Percentiles rank a stretch among this genome's conserved stretches.
Evolutionary conservation across 495 filamentous ascomycete species (phyloP).

Genomic region (Aspergillus heteromorphus): DNA sequence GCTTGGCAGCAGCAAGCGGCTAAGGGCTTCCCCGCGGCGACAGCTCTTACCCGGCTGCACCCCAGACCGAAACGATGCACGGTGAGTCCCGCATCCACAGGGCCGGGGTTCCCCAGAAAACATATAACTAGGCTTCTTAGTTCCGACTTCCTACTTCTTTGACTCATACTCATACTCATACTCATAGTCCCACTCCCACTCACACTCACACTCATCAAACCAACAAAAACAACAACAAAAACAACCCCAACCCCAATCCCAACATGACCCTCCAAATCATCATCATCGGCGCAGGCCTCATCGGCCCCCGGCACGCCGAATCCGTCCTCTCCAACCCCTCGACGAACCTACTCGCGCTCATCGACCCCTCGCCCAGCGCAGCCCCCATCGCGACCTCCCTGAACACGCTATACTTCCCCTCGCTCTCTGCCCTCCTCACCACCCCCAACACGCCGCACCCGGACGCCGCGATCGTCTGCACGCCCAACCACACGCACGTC

Average conservation of each 20-base stretch:
- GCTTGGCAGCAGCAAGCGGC: too few relatives aligned
- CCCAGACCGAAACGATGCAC: too few relatives aligned
- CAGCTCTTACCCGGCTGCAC: too few relatives aligned
- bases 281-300: constrained; percentile 52
- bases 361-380: constrained; percentile 42
- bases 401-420: constrained; percentile 27
- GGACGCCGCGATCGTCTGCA: constrained; percentile 55
- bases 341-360: constrained; percentile 44
- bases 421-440: constrained; percentile 37
- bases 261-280: constrained; percentile 18
- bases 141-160: too few relatives aligned
- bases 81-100: too few relatives aligned
- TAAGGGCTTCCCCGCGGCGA: too few relatives aligned
- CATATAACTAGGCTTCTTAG: too few relatives aligned
- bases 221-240: not conserved
- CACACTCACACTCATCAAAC: not conserved
- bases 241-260: not conserved
- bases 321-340: constrained; percentile 42
- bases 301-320: constrained; percentile 53
- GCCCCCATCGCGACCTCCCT: constrained; percentile 21
- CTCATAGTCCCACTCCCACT: not conserved
- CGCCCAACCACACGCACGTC: constrained; percentile 55
- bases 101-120: too few relatives aligned
- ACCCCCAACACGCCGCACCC: constrained; percentile 20
- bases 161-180: too few relatives aligned